Base-by-base conservation (phyloP, 371 early-diverging fungal species). In the Batkoa obscura region DNA sequence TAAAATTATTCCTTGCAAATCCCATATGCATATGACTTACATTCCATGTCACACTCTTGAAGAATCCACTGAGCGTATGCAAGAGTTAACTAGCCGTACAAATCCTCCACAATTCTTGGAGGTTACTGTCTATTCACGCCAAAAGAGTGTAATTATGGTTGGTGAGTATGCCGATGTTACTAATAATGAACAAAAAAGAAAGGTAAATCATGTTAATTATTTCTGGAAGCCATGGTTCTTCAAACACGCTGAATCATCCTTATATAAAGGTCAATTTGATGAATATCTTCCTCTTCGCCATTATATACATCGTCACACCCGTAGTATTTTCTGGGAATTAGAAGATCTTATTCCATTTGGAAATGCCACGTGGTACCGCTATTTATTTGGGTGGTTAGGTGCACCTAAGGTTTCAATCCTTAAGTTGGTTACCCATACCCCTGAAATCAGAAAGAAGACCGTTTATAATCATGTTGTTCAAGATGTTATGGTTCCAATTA, bases 201-300 rank as follows among this genome's bases (percentile, higher is more conserved):
- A 43, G 38, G 43, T 56, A 60, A 68, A 69, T 58, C 48, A 45
- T 45, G 64, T 68, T 62, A 62, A 63, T 31, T 13, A 49, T 30
- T 72, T 61, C 60, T 69, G 58, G 59, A 69, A 69, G 64, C 69
- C 72, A 8, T 72, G 72, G 69, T 68, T 68, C 69, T 65, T 64
- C 64, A 59, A 58, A 43, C 72, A 72, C 61, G 64, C 59, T 42
- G 63, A 63, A 46, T 35, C 57, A 23, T 62, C 58, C 60, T 46
- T 68, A 42, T 30, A 41, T 12, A 63, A 58, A 43, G 63, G 64
- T 50, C 56, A 59, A 42, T 56, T 42, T 33, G 66, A 64, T 37
- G 72, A 72, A 58, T 72, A 65, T 61, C 60, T 72, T 33, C 72
- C 72, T 5, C 58, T 72, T 42, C 63, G 72, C 46, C 66, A 72